Conservation (phyloP, 768 basidiomycete species). For the Boletus reticulatus region DNA sequence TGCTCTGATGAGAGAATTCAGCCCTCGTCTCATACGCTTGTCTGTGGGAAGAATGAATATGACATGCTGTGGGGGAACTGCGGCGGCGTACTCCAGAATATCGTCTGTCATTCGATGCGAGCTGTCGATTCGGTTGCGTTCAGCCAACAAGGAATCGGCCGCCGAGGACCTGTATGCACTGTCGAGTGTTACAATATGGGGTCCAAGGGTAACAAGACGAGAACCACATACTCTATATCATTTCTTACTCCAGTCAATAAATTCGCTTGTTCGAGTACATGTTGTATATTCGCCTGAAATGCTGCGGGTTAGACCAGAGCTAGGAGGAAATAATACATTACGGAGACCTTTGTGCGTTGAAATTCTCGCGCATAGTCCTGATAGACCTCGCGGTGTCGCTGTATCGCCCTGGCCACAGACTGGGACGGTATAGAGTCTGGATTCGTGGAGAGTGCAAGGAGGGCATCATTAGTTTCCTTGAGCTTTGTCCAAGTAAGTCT, state of each 20-base stretch:
- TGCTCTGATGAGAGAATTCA: conserved; percentile 84
- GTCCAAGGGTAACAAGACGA: neutral
- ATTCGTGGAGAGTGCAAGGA: conserved; percentile 63
- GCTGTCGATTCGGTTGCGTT: conserved; percentile 87
- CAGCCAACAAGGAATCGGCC: conserved; percentile 82
- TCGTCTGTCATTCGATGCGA: conserved; percentile 95
- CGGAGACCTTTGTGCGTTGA: conserved; percentile 73
- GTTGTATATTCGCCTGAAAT: conserved; percentile 69
- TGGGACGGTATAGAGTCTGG: conserved; percentile 67
- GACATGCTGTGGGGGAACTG: neutral
- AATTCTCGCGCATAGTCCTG: conserved; percentile 87
- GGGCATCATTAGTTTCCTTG: conserved; percentile 81
- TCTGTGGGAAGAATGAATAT: conserved; percentile 38
- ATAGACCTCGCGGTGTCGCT: conserved; percentile 87
- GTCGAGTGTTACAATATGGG: neutral
- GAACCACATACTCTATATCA: conserved; percentile 80
- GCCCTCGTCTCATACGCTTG: conserved; percentile 97
- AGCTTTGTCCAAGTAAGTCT: conserved; percentile 49
- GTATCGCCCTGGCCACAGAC: conserved; percentile 85
- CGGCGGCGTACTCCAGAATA: conserved; percentile 67
- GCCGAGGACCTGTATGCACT: conserved; percentile 92
- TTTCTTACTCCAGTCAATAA: conserved; percentile 88
- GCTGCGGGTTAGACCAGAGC: neutral
- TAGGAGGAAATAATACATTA: neutral
- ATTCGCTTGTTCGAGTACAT: conserved; percentile 83